Evolutionary conservation across 2,329 filamentous ascomycete species (phyloP), one percentile per base, ranked within the genome.

Genomic region (Beauveria sp.): DNA sequence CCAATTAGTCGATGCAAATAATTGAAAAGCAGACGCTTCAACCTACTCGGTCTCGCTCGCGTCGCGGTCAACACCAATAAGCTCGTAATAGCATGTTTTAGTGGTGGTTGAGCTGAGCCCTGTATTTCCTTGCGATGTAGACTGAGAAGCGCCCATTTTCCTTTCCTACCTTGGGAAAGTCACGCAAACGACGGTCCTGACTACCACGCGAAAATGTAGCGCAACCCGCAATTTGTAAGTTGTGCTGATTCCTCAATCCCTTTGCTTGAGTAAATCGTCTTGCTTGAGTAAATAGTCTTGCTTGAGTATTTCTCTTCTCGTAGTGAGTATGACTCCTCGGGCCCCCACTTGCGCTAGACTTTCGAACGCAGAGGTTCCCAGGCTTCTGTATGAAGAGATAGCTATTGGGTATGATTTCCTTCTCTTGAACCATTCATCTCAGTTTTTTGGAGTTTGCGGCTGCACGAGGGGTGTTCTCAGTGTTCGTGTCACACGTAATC

Each of bases 81-180:
- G 80, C 68, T 95, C 89, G 75, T 98, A 98, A 74, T 93, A 93
- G 72, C 88, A 91, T 42, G 84, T 89, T 75, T 90, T 93, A 55
- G 74, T 88, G 55, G 71, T 64, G 8, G 67, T 59, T 42, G 66
- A 63, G 58, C 71, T 66, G 28, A 66, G 61, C 30, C 55, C 64
- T 38, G 69, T 67, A 62, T 70, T 65, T 28, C 73, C 72, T 43
- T 72, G 72, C 55, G 69, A 69, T 7, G 80, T 77, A 20, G 83
- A 86, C 71, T 85, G 83, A 62, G 83, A 78, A 49, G 79, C 81
- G 56, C 83, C 83, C 83, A 86, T 82, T 46, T 45, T 64, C 20
- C 30, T 46, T 46, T 64, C 30, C 30, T 34, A 18, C 30, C 12
- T 14, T 26, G 10, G 6, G 38, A 14, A 14, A 26, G 5, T 24